A percentile compares a stretch with the other conserved stretches of the same genome.
Conservation (phyloP, 2,329 filamentous ascomycete genomes). For the Thielaviopsis musarum region DNA sequence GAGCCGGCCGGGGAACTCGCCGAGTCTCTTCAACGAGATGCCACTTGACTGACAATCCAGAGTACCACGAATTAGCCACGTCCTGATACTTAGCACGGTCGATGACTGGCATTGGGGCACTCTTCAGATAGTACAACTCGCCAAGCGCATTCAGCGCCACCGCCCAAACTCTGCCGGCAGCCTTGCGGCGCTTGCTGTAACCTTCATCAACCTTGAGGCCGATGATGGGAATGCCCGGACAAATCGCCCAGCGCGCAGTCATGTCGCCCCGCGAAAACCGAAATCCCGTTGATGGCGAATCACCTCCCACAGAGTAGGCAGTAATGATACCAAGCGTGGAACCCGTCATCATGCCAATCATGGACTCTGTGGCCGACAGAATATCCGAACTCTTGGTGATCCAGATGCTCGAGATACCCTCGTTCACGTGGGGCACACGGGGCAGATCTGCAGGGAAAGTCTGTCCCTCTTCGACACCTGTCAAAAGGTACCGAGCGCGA, state of each 20-base stretch:
- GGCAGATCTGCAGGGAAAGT: conserved; percentile 25
- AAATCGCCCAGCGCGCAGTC: conserved; percentile 76
- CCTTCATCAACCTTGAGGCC: conserved; percentile 69
- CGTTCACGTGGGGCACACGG: conserved; percentile 48
- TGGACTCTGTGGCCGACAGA: conserved; percentile 53
- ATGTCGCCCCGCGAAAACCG: conserved; percentile 58
- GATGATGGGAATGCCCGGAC: conserved; percentile 84
- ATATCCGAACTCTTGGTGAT: conserved; percentile 68
- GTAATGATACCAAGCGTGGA: conserved; percentile 72
- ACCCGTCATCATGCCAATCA: conserved; percentile 68
- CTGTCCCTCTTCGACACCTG: neutral
- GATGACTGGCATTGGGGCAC: conserved; percentile 42
- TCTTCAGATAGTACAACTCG: conserved; percentile 71
- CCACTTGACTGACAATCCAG: conserved; percentile 68
- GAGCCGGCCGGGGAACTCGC: conserved; percentile 53
- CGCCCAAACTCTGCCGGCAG: conserved; percentile 65
- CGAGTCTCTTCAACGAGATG: conserved; percentile 62
- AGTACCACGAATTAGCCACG: conserved; percentile 56
- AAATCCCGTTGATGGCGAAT: conserved; percentile 26
- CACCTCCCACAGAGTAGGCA: conserved; percentile 56
- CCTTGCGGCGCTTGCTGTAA: conserved; percentile 54
- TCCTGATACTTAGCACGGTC: conserved; percentile 35
- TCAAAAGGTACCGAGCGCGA: neutral
- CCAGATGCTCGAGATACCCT: conserved; percentile 70
- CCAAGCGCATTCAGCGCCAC: conserved; percentile 85